These are phyloP conservation scores for Remersonia thermophila DNA, from an alignment of 2,329 filamentous ascomycete species.

Conservation along the genomic window DNA sequence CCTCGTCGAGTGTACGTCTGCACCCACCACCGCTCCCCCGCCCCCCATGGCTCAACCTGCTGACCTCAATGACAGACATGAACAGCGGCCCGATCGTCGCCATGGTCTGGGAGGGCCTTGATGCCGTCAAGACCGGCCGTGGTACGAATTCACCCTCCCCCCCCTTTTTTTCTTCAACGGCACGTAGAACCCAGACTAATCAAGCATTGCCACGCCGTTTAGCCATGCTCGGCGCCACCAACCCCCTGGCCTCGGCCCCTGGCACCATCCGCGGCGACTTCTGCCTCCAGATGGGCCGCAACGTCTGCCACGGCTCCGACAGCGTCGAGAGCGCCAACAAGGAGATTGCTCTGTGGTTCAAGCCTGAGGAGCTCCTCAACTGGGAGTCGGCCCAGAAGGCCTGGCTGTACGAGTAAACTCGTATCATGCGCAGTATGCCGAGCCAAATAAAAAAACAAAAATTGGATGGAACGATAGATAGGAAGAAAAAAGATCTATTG, in stretches of 20 bases:
- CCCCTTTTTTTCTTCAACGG: constrained; percentile 13
- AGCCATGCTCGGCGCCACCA: constrained; percentile 96
- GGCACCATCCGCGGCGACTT: constrained; percentile 82
- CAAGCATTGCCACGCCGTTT: constrained; percentile 13
- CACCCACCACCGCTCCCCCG: neutral
- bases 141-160: constrained; percentile 36
- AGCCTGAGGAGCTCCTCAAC: constrained; percentile 67
- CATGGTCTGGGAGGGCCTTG: constrained; percentile 99
- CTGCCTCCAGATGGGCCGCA: constrained; percentile 72
- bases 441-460: too few relatives aligned
- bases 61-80: constrained; percentile 57
- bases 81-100: constrained; percentile 89
- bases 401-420: constrained; percentile 79
- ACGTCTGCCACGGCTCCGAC: constrained; percentile 99
- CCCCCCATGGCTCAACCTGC: neutral
- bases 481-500: too few relatives aligned
- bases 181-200: too few relatives aligned
- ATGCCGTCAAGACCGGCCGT: constrained; percentile 97
- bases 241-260: constrained; percentile 85
- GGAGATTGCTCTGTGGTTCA: constrained; percentile 99
- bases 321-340: constrained; percentile 98
- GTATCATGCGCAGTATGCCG: too few relatives aligned
- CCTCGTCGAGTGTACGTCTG: constrained; percentile 73
- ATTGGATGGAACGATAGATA: too few relatives aligned
- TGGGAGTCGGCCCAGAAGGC: constrained; percentile 77